These are phyloP conservation scores for Paspalum vaginatum DNA, from an alignment of 176 grass and related monocot genomes.

Conservation along the genomic window DNA sequence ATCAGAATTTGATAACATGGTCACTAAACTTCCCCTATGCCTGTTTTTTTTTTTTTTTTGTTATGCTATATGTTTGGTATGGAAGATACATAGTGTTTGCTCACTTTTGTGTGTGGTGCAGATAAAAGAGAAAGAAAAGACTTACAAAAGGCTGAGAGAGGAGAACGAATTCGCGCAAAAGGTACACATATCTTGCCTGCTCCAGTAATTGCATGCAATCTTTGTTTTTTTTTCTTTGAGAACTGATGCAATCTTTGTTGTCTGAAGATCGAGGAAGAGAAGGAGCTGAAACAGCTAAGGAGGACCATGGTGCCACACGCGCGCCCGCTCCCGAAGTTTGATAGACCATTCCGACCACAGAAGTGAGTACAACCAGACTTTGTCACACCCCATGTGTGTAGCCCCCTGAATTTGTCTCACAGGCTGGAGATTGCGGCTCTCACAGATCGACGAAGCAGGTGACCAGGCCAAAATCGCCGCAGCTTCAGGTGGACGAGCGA, in stretches of 20 bases:
- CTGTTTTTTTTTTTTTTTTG: too few species aligned
- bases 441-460: constrained; percentile 72
- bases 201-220: not conserved
- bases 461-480: constrained; percentile 70
- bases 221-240: not conserved
- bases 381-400: not conserved
- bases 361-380: constrained; percentile 50
- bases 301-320: constrained; percentile 88
- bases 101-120: constrained; percentile 38
- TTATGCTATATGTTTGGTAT: not conserved
- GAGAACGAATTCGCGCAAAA: constrained; percentile 79
- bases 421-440: not conserved
- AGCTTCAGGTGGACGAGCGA: constrained; percentile 71
- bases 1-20: constrained; percentile 92
- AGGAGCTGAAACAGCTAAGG: constrained; percentile 87
- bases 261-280: constrained; percentile 93
- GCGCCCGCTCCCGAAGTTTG: constrained; percentile 80
- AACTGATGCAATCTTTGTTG: constrained; percentile 27
- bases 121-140: constrained; percentile 86
- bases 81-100: not conserved
- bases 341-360: constrained; percentile 81
- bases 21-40: constrained; percentile 3
- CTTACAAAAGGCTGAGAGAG: constrained; percentile 84
- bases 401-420: constrained; percentile 21
- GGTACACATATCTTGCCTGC: constrained; percentile 40